Evolutionary conservation across 164 flowering plant species (phyloP), one percentile per base, ranked within the genome.

Genomic region (Annona squamosa): DNA sequence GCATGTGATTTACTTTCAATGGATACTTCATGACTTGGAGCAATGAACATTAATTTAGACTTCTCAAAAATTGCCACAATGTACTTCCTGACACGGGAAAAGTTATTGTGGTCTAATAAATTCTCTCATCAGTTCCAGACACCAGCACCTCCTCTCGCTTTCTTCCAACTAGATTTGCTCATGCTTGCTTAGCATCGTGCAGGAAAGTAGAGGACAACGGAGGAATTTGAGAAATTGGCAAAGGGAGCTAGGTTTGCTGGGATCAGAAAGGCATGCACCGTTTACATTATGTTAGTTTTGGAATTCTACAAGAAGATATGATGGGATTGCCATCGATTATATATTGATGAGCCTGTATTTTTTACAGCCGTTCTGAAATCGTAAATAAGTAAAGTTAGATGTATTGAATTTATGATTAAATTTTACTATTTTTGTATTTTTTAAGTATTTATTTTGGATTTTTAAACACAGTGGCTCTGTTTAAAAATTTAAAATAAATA

Each of bases 21-120:
- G 71, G 71, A 69, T 80, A 63, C 71, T 77, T 48, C 82, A 77
- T 44, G 72, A 72, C 37, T 67, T 80, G 82, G 80, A 72, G 74
- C 26, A 76, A 80, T 52, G 82, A 74, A 7, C 41, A 69, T 2
- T 77, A 78, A 46, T 10, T 72, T 62, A 77, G 69, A 17, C 19
- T 80, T 57, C 19, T 80, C 64, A 65, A 77, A 57, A 78, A 81
- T 67, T 77, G 77, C 12, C 76, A 73, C 26, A 74, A 77, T 48
- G 85, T 75, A 0, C 77, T 85, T 2, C 78, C 82, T 10, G 78
- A 48, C 63, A 18, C 45, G 26, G 66, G 82, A 76, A 77, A 76
- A 47, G 61, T 80, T 76, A 81, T 84, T 67, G 48, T 76, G 4
- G 72, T 66, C 0, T 76, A 72, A 48, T 17, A 13, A 4, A 17